Percentiles rank a stretch among this genome's conserved stretches.
Evolutionary conservation across 352 stramenopile species (phyloP).

Genomic region (Globisporangium megalacanthum): DNA sequence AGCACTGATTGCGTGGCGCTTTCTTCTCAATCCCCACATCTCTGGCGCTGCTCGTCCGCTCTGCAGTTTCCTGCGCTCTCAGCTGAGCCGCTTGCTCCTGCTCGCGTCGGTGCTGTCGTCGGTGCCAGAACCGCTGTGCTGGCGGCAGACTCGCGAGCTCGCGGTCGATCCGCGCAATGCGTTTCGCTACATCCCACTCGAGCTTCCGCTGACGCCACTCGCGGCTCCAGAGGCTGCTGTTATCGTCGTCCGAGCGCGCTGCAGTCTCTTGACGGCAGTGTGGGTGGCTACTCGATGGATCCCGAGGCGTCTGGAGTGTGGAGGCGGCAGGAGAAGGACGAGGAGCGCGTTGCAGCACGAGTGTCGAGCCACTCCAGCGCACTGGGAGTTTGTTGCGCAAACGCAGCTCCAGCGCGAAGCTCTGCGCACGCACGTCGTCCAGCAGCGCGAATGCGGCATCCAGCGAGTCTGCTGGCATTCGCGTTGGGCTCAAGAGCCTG

Average conservation of each 20-base stretch:
- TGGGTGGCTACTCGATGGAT: too few species aligned
- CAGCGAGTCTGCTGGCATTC: constrained; percentile 10
- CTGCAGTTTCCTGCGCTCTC: too few species aligned
- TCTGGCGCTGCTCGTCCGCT: background rate
- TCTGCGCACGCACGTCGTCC: constrained; percentile 38
- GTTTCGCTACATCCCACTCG: constrained; percentile 67
- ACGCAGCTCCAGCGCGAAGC: constrained; percentile 38
- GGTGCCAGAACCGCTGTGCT: constrained; percentile 53
- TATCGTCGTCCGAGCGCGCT: background rate
- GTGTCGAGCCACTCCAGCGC: constrained; percentile 40
- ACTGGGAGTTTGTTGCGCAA: constrained; percentile 44
- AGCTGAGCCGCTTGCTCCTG: constrained; percentile 17
- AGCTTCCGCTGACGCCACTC: constrained; percentile 33
- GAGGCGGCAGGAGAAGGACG: background rate
- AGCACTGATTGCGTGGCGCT: background rate
- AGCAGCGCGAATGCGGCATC: constrained; percentile 56
- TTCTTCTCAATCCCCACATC: background rate
- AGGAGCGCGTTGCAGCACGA: constrained; percentile 32
- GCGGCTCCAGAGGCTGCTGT: constrained; percentile 7
- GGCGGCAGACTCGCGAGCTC: constrained; percentile 45
- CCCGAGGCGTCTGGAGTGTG: too few species aligned
- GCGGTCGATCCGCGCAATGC: constrained; percentile 61
- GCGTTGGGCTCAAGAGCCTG: background rate
- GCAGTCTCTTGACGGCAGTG: too few species aligned
- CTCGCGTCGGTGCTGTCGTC: constrained; percentile 7